Evolutionary conservation across 169 alveolate genomes (phyloP).

Genomic region (Theileria parva): DNA sequence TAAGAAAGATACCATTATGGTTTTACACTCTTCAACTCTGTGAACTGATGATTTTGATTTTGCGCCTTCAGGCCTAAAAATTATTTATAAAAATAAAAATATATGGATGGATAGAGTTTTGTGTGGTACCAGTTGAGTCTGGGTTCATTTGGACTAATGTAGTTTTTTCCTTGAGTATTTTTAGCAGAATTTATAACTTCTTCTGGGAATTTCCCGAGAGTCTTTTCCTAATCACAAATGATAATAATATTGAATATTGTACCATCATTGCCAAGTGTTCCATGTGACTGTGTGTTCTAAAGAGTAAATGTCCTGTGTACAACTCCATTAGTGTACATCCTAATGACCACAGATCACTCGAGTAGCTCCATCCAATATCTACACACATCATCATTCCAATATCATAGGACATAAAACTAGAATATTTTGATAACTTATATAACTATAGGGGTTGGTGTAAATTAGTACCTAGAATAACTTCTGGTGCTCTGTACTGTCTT

Average conservation of each 20-base stretch:
- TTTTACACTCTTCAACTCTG: slow-evolving; percentile 69
- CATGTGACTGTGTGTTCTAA: slow-evolving; percentile 90
- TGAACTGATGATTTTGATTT: slow-evolving; percentile 69
- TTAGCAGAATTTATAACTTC: slow-evolving; percentile 64
- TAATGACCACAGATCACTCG: slow-evolving; percentile 95
- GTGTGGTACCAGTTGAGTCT: slow-evolving; percentile 71
- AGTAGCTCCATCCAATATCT: slow-evolving; percentile 90
- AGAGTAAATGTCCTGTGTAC: slow-evolving; percentile 90
- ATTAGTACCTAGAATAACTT: slow-evolving; percentile 86
- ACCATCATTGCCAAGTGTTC: slow-evolving; percentile 95
- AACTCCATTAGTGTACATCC: slow-evolving; percentile 94
- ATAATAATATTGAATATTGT: slow-evolving; percentile 29
- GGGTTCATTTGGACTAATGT: slow-evolving; percentile 50
- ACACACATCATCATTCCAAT: not conserved
- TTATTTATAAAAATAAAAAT: no score
- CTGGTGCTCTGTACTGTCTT: slow-evolving; percentile 98
- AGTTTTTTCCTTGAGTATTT: slow-evolving; percentile 69
- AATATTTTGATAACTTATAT: not conserved
- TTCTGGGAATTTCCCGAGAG: slow-evolving; percentile 70
- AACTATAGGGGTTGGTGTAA: not conserved
- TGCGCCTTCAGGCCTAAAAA: slow-evolving; percentile 78
- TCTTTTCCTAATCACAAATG: slow-evolving; percentile 51
- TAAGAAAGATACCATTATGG: slow-evolving; percentile 31
- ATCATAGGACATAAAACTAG: not conserved
- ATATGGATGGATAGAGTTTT: not conserved